Evolutionary conservation across 1,284 basidiomycete species (phyloP).

Genomic region (Ceratobasidium sp.): DNA sequence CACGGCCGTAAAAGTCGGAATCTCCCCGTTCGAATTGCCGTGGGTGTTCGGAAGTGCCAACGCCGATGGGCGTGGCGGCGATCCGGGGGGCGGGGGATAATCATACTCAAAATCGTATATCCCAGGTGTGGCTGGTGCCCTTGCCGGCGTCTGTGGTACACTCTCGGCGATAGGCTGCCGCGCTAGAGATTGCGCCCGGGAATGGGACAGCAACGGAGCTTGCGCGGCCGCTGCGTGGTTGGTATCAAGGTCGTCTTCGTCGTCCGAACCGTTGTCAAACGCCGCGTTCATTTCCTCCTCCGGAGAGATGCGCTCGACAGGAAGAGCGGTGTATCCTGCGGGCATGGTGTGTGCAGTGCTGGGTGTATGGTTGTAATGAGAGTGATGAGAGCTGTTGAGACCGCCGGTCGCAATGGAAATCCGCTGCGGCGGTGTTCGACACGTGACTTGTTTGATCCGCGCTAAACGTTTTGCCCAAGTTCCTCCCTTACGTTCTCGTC

Average conservation of each 20-base stretch:
- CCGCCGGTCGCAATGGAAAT: conserved; percentile 29
- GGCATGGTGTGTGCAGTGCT: conserved; percentile 40
- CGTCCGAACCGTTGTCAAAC: conserved; percentile 52
- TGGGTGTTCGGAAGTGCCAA: conserved; percentile 73
- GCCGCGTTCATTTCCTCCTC: conserved; percentile 55
- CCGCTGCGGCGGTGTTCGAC: conserved; percentile 16
- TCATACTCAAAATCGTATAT: conserved; percentile 88
- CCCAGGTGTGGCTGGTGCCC: conserved; percentile 50
- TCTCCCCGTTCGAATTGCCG: conserved; percentile 83
- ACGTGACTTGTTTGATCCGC: conserved; percentile 45
- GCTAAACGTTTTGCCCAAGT: conserved; percentile 34
- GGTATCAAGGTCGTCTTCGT: conserved; percentile 50
- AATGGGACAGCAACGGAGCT: conserved; percentile 45
- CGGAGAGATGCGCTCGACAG: conserved; percentile 44
- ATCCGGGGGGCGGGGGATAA: conserved; percentile 84
- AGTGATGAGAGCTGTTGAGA: not conserved
- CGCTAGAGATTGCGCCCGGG: conserved; percentile 20
- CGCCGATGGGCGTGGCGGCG: conserved; percentile 76
- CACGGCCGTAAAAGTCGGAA: conserved; percentile 69
- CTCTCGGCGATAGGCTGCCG: conserved; percentile 36
- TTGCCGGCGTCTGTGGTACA: conserved; percentile 28
- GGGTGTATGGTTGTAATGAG: conserved; percentile 14
- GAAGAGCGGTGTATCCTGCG: conserved; percentile 46
- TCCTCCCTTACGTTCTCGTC: conserved; percentile 9
- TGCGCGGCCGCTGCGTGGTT: conserved; percentile 46